phyloP scores from a whole-genome alignment of 257 asterid genomes.

The Gentiana macrophylla region DNA sequence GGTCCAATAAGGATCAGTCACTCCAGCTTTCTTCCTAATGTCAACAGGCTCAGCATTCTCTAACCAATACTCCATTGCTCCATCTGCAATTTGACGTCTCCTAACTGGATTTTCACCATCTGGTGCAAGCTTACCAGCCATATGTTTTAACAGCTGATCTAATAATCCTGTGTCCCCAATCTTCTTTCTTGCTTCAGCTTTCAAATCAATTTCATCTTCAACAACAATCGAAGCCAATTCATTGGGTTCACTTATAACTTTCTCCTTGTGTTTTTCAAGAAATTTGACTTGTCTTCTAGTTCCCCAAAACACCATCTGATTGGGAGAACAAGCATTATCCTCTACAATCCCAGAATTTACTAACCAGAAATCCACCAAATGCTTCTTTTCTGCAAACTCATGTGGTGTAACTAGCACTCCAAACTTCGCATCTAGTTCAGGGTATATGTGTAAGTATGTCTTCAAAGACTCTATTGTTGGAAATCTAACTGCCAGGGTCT shows the following conservation, averaged over 20 bases:
- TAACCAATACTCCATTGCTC: constrained; percentile 98
- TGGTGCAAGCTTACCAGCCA: constrained; percentile 93
- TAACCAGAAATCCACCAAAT: constrained; percentile 54
- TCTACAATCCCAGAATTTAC: constrained; percentile 16
- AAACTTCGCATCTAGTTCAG: constrained; percentile 71
- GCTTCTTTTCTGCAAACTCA: constrained; percentile 39
- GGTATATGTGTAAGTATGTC: constrained; percentile 62
- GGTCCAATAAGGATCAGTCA: constrained; percentile 77
- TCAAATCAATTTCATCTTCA: constrained; percentile 46
- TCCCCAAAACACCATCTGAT: constrained; percentile 82
- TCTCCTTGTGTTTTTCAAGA: constrained; percentile 60
- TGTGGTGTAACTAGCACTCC: constrained; percentile 42
- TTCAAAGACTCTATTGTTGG: constrained; percentile 63
- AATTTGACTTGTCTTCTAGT: constrained; percentile 63
- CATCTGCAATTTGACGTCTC: constrained; percentile 84
- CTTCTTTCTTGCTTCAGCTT: constrained; percentile 82
- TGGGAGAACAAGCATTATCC: constrained; percentile 29
- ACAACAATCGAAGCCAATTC: constrained; percentile 36
- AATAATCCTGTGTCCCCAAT: constrained; percentile 88
- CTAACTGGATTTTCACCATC: constrained; percentile 58
- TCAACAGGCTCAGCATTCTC: constrained; percentile 74
- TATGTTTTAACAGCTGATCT: constrained; percentile 89
- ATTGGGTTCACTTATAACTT: constrained; percentile 7
- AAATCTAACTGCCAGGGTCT: constrained; percentile 51
- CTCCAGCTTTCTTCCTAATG: constrained; percentile 74